Conservation (phyloP, 2,329 filamentous ascomycete species). For the Tothia fuscella region DNA sequence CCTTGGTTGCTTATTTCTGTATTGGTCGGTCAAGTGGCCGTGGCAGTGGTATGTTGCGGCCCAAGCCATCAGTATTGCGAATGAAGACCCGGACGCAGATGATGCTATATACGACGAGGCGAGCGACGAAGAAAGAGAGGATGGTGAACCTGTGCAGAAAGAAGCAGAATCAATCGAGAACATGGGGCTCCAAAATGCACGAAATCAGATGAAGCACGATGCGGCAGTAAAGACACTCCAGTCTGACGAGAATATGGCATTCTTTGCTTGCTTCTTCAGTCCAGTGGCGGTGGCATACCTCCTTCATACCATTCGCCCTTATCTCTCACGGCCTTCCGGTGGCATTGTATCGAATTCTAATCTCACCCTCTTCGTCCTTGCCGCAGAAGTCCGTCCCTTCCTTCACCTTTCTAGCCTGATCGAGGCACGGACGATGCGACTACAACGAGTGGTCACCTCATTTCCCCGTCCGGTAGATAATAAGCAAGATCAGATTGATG, state of each 20-base stretch:
- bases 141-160: neutral
- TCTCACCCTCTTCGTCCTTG: slow-evolving; percentile 77
- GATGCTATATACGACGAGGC: slow-evolving; percentile 21
- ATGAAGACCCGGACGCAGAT: slow-evolving; percentile 12
- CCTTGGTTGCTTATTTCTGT: slow-evolving; percentile 73
- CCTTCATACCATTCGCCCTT: slow-evolving; percentile 66
- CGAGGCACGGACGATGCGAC: slow-evolving; percentile 63
- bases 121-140: slow-evolving; percentile 18
- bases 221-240: slow-evolving; percentile 7
- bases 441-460: slow-evolving; percentile 60
- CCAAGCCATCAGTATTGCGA: slow-evolving; percentile 21
- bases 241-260: slow-evolving; percentile 36
- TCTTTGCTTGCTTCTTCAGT: slow-evolving; percentile 66
- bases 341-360: slow-evolving; percentile 88
- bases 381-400: slow-evolving; percentile 72
- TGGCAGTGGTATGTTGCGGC: slow-evolving; percentile 54
- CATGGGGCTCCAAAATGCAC: too few relatives aligned
- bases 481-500: slow-evolving; percentile 20
- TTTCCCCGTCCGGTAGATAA: slow-evolving; percentile 25
- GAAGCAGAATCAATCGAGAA: neutral
- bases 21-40: slow-evolving; percentile 83
- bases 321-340: slow-evolving; percentile 73
- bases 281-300: slow-evolving; percentile 73
- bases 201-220: neutral
- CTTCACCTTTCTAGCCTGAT: slow-evolving; percentile 73